Evolutionary conservation across 164 flowering plant species (phyloP).

Genomic region (Vitis cinerea): DNA sequence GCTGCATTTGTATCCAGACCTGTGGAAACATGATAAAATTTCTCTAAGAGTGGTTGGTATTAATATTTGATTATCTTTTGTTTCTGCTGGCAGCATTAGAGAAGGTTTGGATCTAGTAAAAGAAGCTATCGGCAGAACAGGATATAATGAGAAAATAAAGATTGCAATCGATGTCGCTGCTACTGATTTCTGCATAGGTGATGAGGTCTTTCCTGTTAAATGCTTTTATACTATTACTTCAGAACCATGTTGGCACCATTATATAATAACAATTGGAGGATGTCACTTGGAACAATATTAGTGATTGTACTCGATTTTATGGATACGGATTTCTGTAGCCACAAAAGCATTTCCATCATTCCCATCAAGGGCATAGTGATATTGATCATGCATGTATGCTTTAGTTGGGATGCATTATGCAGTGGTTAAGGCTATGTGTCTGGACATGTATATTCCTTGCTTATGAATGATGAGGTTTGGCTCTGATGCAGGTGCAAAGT

Average conservation of each 20-base stretch:
- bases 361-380: no score
- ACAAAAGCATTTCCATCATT: not conserved
- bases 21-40: not conserved
- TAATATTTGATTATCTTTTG: not conserved
- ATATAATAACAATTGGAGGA: not conserved
- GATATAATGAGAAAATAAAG: constrained; percentile 75
- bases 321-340: not conserved
- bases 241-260: constrained; percentile 3
- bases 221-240: not conserved
- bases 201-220: constrained; percentile 11
- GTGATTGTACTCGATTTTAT: not conserved
- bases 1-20: not conserved
- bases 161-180: constrained; percentile 89
- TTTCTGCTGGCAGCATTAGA: constrained; percentile 50
- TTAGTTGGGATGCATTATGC: not conserved
- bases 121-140: constrained; percentile 90
- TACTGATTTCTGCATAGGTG: constrained; percentile 91
- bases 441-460: constrained; percentile 2
- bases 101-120: constrained; percentile 89
- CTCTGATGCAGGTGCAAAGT: constrained; percentile 67
- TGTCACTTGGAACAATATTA: not conserved
- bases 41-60: not conserved
- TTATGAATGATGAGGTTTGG: not conserved
- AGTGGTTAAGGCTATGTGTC: not conserved
- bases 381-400: not conserved